phyloP scores from a whole-genome alignment of 805 yeast genomes.

The Yamadazyma phyllophila region DNA sequence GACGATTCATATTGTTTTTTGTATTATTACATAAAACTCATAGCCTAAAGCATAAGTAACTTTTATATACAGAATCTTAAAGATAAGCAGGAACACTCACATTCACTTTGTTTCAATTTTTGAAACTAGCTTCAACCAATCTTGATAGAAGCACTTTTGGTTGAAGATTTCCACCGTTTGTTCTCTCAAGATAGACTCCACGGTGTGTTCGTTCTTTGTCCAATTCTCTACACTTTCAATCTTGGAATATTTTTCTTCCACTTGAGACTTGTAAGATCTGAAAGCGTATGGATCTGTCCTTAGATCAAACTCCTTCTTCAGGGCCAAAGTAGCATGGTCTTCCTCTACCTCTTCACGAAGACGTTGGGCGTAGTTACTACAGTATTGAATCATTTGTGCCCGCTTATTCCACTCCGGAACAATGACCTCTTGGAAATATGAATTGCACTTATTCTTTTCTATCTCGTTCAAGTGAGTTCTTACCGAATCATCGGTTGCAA shows the following conservation, averaged over 20 bases:
- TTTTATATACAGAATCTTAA: neutral
- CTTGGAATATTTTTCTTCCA: slow-evolving; percentile 22
- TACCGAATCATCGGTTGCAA: slow-evolving; percentile 41
- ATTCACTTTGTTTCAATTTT: neutral
- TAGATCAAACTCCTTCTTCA: slow-evolving; percentile 23
- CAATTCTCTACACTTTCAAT: slow-evolving; percentile 34
- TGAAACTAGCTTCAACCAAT: slow-evolving; percentile 28
- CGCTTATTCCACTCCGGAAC: slow-evolving; percentile 39
- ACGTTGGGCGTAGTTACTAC: slow-evolving; percentile 24
- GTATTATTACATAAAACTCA: neutral
- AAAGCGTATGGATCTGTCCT: slow-evolving; percentile 41
- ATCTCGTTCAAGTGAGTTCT: slow-evolving; percentile 37
- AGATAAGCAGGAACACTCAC: neutral
- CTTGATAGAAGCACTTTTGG: slow-evolving; percentile 35
- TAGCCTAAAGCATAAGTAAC: neutral
- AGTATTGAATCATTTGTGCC: slow-evolving; percentile 27
- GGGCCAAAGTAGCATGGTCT: neutral
- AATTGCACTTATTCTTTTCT: slow-evolving; percentile 22
- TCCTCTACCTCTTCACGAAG: slow-evolving; percentile 19
- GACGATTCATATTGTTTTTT: neutral
- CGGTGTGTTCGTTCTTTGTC: slow-evolving; percentile 32
- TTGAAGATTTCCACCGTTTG: slow-evolving; percentile 32
- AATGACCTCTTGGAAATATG: slow-evolving; percentile 25
- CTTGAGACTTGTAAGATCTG: slow-evolving; percentile 19
- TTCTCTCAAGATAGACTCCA: slow-evolving; percentile 33